Conservation (phyloP, 2,329 filamentous ascomycete species). For the Aspergillus clavatus region DNA sequence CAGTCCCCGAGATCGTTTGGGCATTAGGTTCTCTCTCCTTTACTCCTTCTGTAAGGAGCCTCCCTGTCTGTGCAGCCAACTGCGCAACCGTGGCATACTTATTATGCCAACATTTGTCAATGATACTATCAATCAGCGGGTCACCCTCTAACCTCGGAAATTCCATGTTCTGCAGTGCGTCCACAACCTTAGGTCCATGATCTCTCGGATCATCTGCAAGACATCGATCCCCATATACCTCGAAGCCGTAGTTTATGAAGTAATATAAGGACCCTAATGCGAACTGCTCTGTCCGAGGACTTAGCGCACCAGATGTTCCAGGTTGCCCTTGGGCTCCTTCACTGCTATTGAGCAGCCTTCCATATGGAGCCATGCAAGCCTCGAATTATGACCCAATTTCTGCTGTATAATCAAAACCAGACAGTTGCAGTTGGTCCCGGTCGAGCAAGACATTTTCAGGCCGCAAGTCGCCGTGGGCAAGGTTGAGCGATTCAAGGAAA, state of each 20-base stretch:
- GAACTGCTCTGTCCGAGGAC: slow-evolving; percentile 31
- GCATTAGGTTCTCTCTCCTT: slow-evolving; percentile 1
- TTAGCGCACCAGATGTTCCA: slow-evolving; percentile 20
- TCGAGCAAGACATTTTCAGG: slow-evolving; percentile 30
- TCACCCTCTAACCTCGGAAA: slow-evolving; percentile 23
- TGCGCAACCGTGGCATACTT: slow-evolving; percentile 16
- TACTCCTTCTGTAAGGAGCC: slow-evolving; percentile 3
- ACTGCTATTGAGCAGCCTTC: slow-evolving; percentile 21
- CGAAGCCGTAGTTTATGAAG: slow-evolving; percentile 28
- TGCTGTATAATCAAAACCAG: slow-evolving; percentile 27
- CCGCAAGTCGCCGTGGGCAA: slow-evolving; percentile 30
- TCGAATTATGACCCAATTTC: slow-evolving; percentile 22
- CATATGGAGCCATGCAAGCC: slow-evolving; percentile 22
- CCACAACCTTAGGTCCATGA: slow-evolving; percentile 17
- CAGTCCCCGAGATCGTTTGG: slow-evolving; percentile 1
- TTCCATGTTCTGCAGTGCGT: slow-evolving; percentile 20
- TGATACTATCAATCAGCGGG: slow-evolving; percentile 11
- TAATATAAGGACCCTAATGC: slow-evolving; percentile 31
- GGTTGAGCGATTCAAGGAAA: slow-evolving; percentile 29
- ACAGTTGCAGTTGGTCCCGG: slow-evolving; percentile 24
- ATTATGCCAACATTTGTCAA: slow-evolving; percentile 20
- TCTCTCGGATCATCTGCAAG: slow-evolving; percentile 22
- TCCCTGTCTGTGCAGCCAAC: slow-evolving; percentile 12
- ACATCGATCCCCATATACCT: slow-evolving; percentile 25
- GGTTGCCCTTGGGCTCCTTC: slow-evolving; percentile 15